These are phyloP conservation scores for Neonectria coccinea DNA, from an alignment of 2,329 filamentous ascomycete genomes.

Conservation along the genomic window DNA sequence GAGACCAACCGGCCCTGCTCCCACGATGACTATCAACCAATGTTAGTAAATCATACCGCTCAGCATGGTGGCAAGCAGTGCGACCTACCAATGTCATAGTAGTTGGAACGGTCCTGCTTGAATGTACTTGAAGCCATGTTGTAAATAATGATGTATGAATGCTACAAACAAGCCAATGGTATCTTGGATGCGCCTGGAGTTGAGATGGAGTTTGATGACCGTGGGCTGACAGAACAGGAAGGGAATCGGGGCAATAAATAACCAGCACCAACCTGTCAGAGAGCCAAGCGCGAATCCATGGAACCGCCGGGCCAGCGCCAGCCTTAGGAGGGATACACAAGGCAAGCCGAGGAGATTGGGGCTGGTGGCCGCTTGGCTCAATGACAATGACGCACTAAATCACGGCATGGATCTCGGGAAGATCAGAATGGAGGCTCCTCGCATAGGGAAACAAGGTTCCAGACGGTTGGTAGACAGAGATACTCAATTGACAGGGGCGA, in stretches of 20 bases:
- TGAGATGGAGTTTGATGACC: background rate
- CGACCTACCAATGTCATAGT: constrained; percentile 60
- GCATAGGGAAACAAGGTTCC: constrained; percentile 4
- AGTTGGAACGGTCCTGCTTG: constrained; percentile 38
- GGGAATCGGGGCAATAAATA: constrained; percentile 19
- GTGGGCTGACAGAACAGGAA: background rate
- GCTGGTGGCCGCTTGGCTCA: constrained; percentile 8
- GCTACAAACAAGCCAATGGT: constrained; percentile 17
- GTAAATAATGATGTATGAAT: constrained; percentile 10
- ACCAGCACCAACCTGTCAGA: background rate
- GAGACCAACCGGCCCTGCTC: constrained; percentile 88
- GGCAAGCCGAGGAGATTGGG: constrained; percentile 20
- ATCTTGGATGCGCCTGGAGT: constrained; percentile 10
- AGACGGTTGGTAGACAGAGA: constrained; percentile 9
- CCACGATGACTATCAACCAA: constrained; percentile 77
- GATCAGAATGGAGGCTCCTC: constrained; percentile 18
- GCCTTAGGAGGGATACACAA: constrained; percentile 4
- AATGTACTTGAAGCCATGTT: constrained; percentile 34
- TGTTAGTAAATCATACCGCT: constrained; percentile 1
- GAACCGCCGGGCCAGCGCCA: constrained; percentile 13
- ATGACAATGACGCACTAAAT: constrained; percentile 13
- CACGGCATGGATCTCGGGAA: constrained; percentile 32
- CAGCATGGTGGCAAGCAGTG: background rate
- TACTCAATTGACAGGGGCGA: background rate
- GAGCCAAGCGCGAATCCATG: constrained; percentile 6